A percentile compares a stretch with the other conserved stretches of the same genome.
phyloP scores from a whole-genome alignment of 139 green algal species.

The Volvox reticuliferus region DNA sequence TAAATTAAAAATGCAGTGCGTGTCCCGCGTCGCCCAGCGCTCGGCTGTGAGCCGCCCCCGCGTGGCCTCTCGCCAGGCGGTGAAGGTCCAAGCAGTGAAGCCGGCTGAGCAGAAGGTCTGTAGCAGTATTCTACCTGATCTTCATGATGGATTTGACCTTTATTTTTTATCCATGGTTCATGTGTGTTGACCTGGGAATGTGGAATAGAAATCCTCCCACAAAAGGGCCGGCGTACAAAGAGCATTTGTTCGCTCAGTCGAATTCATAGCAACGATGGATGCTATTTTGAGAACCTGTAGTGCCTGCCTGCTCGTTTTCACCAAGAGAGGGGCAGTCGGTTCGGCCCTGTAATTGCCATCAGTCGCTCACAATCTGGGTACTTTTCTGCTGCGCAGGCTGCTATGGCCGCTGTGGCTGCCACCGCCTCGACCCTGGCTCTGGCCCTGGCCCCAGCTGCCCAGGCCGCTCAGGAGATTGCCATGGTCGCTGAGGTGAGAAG shows the following conservation, averaged over 20 bases:
- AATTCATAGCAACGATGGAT: too few species aligned
- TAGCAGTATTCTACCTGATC: not conserved
- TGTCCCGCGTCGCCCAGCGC: conserved; percentile 43
- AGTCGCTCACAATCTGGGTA: not conserved
- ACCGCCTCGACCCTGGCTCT: conserved; percentile 70
- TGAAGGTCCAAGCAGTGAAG: conserved; percentile 49
- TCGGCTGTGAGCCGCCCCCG: conserved; percentile 47
- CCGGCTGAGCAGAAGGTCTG: conserved; percentile 39
- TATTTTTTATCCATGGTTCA: too few species aligned
- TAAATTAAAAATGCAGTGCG: conserved; percentile 45
- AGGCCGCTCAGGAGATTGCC: conserved; percentile 85
- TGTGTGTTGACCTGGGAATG: too few species aligned
- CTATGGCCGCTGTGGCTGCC: conserved; percentile 62
- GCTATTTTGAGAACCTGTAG: too few species aligned
- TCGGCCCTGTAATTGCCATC: not conserved
- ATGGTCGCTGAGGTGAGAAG: conserved; percentile 83
- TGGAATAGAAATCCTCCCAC: too few species aligned
- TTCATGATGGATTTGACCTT: too few species aligned
- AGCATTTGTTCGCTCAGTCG: too few species aligned
- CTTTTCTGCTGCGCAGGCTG: conserved; percentile 40
- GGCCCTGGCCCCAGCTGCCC: conserved; percentile 77
- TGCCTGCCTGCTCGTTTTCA: too few species aligned
- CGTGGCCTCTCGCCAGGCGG: conserved; percentile 46
- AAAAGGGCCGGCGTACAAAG: too few species aligned
- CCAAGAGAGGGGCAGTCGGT: too few species aligned